Evolutionary conservation across 2,329 filamentous ascomycete species (phyloP).

Genomic region (Paracorniculantispora psalliotae): DNA sequence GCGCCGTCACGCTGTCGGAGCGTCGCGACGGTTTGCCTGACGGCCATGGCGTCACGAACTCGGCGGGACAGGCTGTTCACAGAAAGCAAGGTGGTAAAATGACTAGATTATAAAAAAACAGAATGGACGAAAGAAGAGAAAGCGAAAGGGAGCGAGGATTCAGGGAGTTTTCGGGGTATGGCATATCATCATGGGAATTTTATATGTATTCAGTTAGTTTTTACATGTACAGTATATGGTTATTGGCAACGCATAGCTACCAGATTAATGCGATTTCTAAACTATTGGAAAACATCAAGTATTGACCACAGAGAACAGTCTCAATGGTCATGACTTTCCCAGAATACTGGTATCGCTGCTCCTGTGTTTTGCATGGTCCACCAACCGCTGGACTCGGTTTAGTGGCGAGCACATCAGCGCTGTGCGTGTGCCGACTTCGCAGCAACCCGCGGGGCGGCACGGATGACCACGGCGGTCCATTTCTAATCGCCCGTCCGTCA

Average conservation of each 20-base stretch:
- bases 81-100: no score
- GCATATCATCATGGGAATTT: neutral
- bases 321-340: neutral
- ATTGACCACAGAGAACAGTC: no score
- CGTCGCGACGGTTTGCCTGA: no score
- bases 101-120: neutral
- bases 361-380: no score
- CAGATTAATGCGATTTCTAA: neutral
- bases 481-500: constrained; percentile 12
- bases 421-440: constrained; percentile 11
- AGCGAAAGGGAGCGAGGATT: neutral
- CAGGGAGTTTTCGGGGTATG: neutral
- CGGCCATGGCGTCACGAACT: no score
- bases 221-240: neutral
- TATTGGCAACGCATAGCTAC: neutral
- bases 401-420: no score
- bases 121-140: neutral
- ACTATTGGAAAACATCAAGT: neutral
- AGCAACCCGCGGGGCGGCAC: constrained; percentile 2
- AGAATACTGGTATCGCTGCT: no score
- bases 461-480: neutral
- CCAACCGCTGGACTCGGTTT: no score
- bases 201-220: neutral
- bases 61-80: no score
- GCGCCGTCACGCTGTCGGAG: no score